A percentile compares a stretch with the other conserved stretches of the same genome.
These are phyloP conservation scores for Penicillium sp. DNA, from an alignment of 2,329 filamentous ascomycete species.

Conservation along the genomic window DNA sequence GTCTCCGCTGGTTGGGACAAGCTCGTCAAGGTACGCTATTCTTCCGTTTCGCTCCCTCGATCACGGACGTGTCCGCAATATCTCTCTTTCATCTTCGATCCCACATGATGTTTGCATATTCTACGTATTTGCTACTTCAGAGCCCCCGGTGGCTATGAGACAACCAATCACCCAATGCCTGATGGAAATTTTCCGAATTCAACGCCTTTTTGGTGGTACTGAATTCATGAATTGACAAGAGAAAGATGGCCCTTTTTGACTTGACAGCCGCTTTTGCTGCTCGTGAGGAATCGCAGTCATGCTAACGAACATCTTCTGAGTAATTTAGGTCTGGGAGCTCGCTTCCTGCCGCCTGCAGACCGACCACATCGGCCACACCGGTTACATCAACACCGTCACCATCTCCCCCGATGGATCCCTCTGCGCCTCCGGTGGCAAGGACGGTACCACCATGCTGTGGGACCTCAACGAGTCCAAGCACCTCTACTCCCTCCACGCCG, in stretches of 20 bases:
- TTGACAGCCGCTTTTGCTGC: slow-evolving; percentile 4
- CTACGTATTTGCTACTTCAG: slow-evolving; percentile 99
- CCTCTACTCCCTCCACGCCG: slow-evolving; percentile 98
- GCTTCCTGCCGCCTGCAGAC: slow-evolving; percentile 99
- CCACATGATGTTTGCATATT: slow-evolving; percentile 85
- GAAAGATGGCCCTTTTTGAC: slow-evolving; percentile 9
- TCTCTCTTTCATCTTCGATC: slow-evolving; percentile 12
- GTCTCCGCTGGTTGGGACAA: slow-evolving; percentile 99
- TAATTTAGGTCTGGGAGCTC: slow-evolving; percentile 89
- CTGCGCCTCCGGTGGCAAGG: slow-evolving; percentile 98
- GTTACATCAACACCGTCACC: slow-evolving; percentile 99
- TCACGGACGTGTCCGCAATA: slow-evolving; percentile 1
- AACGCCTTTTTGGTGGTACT: slow-evolving; percentile 7
- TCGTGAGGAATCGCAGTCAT: slow-evolving; percentile 3
- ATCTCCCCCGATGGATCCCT: slow-evolving; percentile 99
- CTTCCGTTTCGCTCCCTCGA: slow-evolving; percentile 1
- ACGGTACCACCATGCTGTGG: slow-evolving; percentile 99
- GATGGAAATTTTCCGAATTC: slow-evolving; percentile 28
- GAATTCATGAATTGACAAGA: slow-evolving; percentile 12
- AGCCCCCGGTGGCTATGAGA: slow-evolving; percentile 93
- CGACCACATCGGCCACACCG: slow-evolving; percentile 99
- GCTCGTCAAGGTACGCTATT: slow-evolving; percentile 89
- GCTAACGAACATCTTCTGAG: slow-evolving; percentile 15
- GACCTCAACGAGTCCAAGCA: slow-evolving; percentile 99
- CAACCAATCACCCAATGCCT: slow-evolving; percentile 72